Base-by-base conservation (phyloP, 208 protist genomes). In the Naegleria lovaniensis region DNA sequence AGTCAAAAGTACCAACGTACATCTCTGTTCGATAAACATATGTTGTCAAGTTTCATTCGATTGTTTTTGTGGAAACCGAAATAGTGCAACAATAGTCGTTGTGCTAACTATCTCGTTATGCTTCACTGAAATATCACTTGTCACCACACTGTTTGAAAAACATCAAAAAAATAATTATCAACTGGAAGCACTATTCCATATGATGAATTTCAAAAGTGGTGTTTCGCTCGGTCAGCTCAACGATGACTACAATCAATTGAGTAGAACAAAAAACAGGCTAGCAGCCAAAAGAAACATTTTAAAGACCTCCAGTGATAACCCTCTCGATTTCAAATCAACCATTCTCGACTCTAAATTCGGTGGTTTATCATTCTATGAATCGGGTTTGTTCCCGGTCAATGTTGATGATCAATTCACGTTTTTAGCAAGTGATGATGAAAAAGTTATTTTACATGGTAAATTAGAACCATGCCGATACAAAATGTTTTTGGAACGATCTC, bases 391-490 rank as follows among this genome's bases (percentile, higher is more conserved):
- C 55, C 55, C 55, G 19, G 55, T 67, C 22, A 29, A 29, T 67
- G 55, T 67, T 29, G 55, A 67, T 67, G 55, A 67, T 29, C 55
- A 67, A 19, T 67, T 67, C 19, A 67, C 55, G 19, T 67, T 67
- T 29, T 67, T 29, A 29, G 67, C 16, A 25, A 36, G 25, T 36
- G 29, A 79, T 36, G 67, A 79, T 36, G 67, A 79, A 9, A 79
- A 79, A 36, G n/a, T 79, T 36, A 79, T 79, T 79, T 33, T 79
- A 0, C 16, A 79, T 36, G 67, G 29, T 79, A 36, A 79, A 36
- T 79, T 79, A 79, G 67, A 79, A 79, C 67, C 67, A 36, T 79
- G 67, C 29, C 19, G 67, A 36, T 79, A 79, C n/a, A 79, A 79
- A 79, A 11, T 79, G 7, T 36, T 0, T 79, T 9, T 79, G 2